A percentile compares a stretch with the other conserved stretches of the same genome.
Evolutionary conservation across 2,329 filamentous ascomycete genomes (phyloP).

Genomic region (Apiospora kogelbergensis): DNA sequence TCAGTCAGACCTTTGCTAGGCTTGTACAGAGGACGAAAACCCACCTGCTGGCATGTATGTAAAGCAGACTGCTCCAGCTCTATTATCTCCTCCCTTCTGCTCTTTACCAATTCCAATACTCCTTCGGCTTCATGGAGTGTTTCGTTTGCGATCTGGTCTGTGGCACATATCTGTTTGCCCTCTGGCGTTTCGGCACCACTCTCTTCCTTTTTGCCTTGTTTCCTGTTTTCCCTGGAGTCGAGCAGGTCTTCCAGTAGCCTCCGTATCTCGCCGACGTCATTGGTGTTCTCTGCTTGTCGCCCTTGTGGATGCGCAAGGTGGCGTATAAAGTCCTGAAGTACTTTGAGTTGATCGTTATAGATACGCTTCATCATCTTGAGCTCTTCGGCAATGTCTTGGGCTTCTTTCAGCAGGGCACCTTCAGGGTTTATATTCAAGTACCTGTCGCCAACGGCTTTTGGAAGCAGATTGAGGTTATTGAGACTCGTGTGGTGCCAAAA

Average conservation of each 20-base stretch:
- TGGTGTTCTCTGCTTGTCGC: background rate
- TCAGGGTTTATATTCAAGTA: constrained; percentile 40
- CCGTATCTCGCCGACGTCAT: background rate
- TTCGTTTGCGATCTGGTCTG: background rate
- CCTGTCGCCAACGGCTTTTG: constrained; percentile 41
- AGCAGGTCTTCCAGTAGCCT: background rate
- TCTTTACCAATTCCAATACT: constrained; percentile 1
- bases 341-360: constrained; percentile 50
- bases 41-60: constrained; percentile 23
- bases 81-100: constrained; percentile 6
- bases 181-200: background rate
- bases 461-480: constrained; percentile 41
- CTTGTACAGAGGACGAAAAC: background rate
- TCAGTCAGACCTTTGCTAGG: no score
- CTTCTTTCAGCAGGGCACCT: constrained; percentile 56
- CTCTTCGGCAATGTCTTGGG: constrained; percentile 65
- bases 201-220: background rate
- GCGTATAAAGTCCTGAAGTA: constrained; percentile 17
- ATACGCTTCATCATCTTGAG: constrained; percentile 56
- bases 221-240: background rate
- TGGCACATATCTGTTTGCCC: background rate
- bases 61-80: constrained; percentile 9
- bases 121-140: constrained; percentile 6
- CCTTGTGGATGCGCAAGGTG: constrained; percentile 9
- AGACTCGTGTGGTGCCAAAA: constrained; percentile 60